Conservation (phyloP, 1,284 basidiomycete genomes). For the Mycosarcoma maydis region DNA sequence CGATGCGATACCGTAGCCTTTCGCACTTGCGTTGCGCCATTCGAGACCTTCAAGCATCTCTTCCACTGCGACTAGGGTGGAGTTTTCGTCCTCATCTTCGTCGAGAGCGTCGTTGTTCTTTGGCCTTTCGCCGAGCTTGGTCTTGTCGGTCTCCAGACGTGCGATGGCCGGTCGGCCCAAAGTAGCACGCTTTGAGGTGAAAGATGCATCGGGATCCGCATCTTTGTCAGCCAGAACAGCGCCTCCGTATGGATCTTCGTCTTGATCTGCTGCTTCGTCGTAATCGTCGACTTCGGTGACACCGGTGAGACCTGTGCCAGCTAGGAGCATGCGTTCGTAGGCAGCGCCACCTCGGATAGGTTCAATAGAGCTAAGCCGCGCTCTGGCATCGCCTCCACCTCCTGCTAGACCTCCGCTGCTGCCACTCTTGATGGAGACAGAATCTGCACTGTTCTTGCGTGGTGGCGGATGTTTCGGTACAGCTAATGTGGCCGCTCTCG, state of each 20-base stretch:
- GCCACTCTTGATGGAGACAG: conserved; percentile 18
- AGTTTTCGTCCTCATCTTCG: conserved; percentile 58
- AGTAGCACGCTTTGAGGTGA: conserved; percentile 35
- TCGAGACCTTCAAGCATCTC: conserved; percentile 99
- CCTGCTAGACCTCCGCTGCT: conserved; percentile 21
- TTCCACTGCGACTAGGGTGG: conserved; percentile 73
- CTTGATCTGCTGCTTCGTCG: conserved; percentile 44
- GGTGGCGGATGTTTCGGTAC: conserved; percentile 18
- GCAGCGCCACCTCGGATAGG: conserved; percentile 58
- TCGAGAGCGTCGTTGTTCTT: conserved; percentile 5
- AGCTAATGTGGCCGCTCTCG: conserved; percentile 2
- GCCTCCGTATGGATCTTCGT: conserved; percentile 50
- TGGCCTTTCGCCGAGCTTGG: background rate
- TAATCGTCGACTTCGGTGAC: conserved; percentile 55
- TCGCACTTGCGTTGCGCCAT: conserved; percentile 71
- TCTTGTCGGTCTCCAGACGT: conserved; percentile 24
- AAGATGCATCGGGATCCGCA: conserved; percentile 8
- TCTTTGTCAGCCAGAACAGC: conserved; percentile 38
- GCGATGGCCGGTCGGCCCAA: conserved; percentile 35
- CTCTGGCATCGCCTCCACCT: conserved; percentile 50
- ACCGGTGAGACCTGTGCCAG: conserved; percentile 52
- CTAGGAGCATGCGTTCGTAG: conserved; percentile 60
- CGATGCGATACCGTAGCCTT: conserved; percentile 15
- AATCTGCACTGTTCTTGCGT: conserved; percentile 35
- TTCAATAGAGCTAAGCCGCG: conserved; percentile 58